phyloP scores from a whole-genome alignment of 2,329 filamentous ascomycete genomes.

The Hymenoscyphus salicellus region DNA sequence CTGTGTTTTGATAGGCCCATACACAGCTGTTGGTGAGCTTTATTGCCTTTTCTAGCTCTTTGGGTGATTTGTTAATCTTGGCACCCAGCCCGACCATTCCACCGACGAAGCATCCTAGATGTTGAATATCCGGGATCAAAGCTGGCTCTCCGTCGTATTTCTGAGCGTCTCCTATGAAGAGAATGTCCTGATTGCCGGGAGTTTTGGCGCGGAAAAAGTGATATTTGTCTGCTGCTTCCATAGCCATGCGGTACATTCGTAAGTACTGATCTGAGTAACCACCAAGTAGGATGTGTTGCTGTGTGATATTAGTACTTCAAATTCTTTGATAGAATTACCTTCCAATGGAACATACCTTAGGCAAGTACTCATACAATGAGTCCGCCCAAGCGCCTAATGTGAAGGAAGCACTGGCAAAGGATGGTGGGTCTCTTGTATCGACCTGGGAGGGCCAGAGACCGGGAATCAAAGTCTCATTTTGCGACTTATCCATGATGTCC shows the following conservation, averaged over 20 bases:
- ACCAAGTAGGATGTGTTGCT: constrained; percentile 38
- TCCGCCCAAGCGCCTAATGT: constrained; percentile 54
- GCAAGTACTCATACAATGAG: constrained; percentile 62
- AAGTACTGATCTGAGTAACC: constrained; percentile 53
- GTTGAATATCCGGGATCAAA: constrained; percentile 47
- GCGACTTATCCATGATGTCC: constrained; percentile 50
- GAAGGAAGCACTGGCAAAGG: constrained; percentile 52
- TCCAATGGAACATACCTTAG: constrained; percentile 43
- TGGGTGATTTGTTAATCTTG: constrained; percentile 52
- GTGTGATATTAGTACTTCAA: neutral
- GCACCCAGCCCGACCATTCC: constrained; percentile 68
- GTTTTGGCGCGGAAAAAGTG: constrained; percentile 70
- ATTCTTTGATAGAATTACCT: neutral
- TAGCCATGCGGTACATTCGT: constrained; percentile 59
- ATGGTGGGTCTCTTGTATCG: constrained; percentile 47
- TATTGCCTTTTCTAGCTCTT: constrained; percentile 53
- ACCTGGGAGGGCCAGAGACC: constrained; percentile 59
- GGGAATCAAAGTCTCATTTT: constrained; percentile 52
- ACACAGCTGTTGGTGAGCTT: constrained; percentile 61
- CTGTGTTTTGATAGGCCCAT: constrained; percentile 56
- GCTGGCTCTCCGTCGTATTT: constrained; percentile 40
- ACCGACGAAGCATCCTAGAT: constrained; percentile 68
- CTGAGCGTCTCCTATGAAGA: constrained; percentile 35
- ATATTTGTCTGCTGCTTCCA: constrained; percentile 58
- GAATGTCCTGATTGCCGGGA: constrained; percentile 42